Base-by-base conservation (phyloP, 148 eudicot species). In the Diospyros kaki region DNA sequence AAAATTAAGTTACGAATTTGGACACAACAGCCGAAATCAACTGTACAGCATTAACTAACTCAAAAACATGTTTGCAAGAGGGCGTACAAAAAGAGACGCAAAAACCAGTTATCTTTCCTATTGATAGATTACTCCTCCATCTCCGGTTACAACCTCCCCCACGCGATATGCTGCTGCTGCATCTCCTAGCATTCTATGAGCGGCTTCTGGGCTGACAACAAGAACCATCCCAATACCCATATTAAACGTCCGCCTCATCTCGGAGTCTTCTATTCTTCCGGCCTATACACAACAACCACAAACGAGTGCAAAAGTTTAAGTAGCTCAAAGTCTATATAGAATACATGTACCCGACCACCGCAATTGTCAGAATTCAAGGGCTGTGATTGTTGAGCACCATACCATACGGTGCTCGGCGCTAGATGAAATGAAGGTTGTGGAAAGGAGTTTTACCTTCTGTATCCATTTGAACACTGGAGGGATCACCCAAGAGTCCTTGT, bases 161-260 rank as follows among this genome's bases (percentile, higher is more conserved):
- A 95, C 88, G 51, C 87, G 84, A 66, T 86, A 89, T 44, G 86
- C 82, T 14, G 52, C 81, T 45, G 68, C 79, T 66, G 78, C 80
- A 43, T 87, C 88, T 10, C 75, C 88, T 15, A 95, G 83, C 73
- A 92, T 82, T 71, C 86, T 72, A 2, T 41, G n/a, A 45, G 96
- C 91, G 6, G 94, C 86, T 62, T 92, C 94, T 18, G 86, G 83
- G 82, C 80, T 88, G 59, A 87, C 94, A 18, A 95, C 90, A 0
- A 95, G 85, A 71, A 95, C 97, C 99, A 95, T 92, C 52, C 99
- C 99, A 18, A 92, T 87, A 42, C 97, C 97, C 90, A 95, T 87
- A 76, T 95, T 95, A 75, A 95, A 93, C 17, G 99, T 92, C 52
- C 97, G 84, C 80, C 78, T 84, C 99, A 95, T 95, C 79, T 95